phyloP scores from a whole-genome alignment of 2,329 filamentous ascomycete species.

The Karstenula rhodostoma region DNA sequence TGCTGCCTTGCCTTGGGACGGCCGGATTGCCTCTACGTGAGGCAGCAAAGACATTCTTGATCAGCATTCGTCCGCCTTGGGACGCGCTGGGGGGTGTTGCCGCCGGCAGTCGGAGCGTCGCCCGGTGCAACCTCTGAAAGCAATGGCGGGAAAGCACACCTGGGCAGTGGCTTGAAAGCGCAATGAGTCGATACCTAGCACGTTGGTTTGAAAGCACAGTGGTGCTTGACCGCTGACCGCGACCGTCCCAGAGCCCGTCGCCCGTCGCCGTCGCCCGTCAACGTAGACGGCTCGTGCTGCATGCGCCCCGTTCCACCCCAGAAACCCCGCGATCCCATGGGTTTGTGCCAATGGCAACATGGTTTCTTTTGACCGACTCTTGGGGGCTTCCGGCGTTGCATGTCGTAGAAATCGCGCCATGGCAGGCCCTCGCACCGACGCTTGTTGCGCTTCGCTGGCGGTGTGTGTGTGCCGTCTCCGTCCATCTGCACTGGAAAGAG shows the following conservation, averaged over 20 bases:
- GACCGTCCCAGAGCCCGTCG: background rate
- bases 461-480: background rate
- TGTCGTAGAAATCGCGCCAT: background rate
- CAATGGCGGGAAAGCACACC: no score
- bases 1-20: slow-evolving; percentile 20
- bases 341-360: slow-evolving; percentile 12
- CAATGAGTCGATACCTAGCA: no score
- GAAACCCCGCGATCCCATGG: slow-evolving; percentile 17
- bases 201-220: background rate
- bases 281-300: slow-evolving; percentile 1
- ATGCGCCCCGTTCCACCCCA: slow-evolving; percentile 15
- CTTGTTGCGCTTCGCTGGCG: background rate
- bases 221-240: background rate
- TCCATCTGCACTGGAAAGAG: slow-evolving; percentile 1
- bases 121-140: no score
- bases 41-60: slow-evolving; percentile 10
- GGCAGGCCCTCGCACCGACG: background rate
- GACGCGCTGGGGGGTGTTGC: background rate
- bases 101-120: background rate
- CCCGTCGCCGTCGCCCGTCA: background rate
- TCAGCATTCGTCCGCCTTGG: background rate
- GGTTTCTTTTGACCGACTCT: slow-evolving; percentile 8
- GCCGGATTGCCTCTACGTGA: slow-evolving; percentile 17
- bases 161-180: no score
- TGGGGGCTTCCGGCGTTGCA: slow-evolving; percentile 10